Evolutionary conservation across 495 filamentous ascomycete species (phyloP), one percentile per base, ranked within the genome.

Genomic region (Acidomyces sp.): DNA sequence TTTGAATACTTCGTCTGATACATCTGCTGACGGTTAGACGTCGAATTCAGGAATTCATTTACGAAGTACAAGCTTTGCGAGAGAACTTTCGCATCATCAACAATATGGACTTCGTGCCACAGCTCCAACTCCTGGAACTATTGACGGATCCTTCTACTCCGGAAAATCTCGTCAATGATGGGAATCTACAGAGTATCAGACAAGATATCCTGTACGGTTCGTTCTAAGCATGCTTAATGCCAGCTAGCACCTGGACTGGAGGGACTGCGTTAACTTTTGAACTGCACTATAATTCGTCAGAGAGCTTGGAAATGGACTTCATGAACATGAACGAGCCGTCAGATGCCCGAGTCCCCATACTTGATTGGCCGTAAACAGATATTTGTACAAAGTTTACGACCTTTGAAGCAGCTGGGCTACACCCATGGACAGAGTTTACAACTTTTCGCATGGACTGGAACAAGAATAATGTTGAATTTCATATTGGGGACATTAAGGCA

Each of bases 151-250:
- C 53, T 11, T 22, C 52, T 9, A 43, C 46, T 6, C 6, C 25
- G 1, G 36, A 54, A 6, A 59, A 63, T 39, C 31, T 61, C 3
- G 59, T 63, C 35, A 28, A 51, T n/a, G 60, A 59, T 7, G 53
- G 44, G 10, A 46, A 41, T 12, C 53, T 64, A 18, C 36, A 52
- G 20, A 58, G 50, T 11, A 22, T 33, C 3, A 39, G 61, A 16
- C 52, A 51, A 9, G 61, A 64, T 33, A 62, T 64, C 15, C 51
- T 54, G 11, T 61, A 54, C 45, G 61, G 62, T 21, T 58, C 62
- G 7, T 62, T 65, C 40, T 45, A 55, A 13, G 31, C 57, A 0
- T 41, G 48, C 12, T 34, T 64, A 19, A 38, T 45, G 26, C 34
- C 57, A 9, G 47, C 62, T 6, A 31, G 27, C 6, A 20, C 24